phyloP scores from a whole-genome alignment of 129 eudicot species.

The Artemisia argyi region DNA sequence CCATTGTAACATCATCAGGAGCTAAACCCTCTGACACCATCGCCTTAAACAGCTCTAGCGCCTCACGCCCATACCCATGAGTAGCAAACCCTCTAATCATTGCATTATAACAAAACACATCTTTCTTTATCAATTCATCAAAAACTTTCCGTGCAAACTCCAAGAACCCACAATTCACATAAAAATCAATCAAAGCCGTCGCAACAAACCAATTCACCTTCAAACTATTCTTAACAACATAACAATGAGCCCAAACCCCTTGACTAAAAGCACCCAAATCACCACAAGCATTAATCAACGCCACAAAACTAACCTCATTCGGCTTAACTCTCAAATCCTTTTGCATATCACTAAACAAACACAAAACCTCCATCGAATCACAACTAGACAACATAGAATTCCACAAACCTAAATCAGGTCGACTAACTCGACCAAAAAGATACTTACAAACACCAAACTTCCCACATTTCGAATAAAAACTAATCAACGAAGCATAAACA shows the following conservation, averaged over 20 bases:
- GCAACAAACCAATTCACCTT: conserved; percentile 53
- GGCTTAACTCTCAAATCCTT: conserved; percentile 41
- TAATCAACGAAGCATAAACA: conserved; percentile 70
- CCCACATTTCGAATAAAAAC: conserved; percentile 63
- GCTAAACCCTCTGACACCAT: conserved; percentile 47
- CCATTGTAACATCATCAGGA: conserved; percentile 67
- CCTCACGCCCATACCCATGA: conserved; percentile 59
- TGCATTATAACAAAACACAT: conserved; percentile 60
- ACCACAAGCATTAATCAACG: conserved; percentile 64
- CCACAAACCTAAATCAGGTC: conserved; percentile 75
- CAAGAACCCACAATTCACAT: conserved; percentile 63
- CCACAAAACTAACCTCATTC: conserved; percentile 64
- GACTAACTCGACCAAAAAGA: conserved; percentile 43
- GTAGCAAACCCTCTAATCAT: conserved; percentile 68
- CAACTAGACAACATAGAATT: conserved; percentile 59
- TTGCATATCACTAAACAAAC: conserved; percentile 60
- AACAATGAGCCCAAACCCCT: conserved; percentile 73
- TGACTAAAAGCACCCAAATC: conserved; percentile 63
- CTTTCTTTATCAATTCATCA: conserved; percentile 50
- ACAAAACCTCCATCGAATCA: conserved; percentile 50
- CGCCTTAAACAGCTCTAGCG: conserved; percentile 43
- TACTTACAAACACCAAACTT: conserved; percentile 46
- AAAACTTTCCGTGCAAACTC: conserved; percentile 47
- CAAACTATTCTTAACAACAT: conserved; percentile 38
- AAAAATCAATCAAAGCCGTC: conserved; percentile 55